Conservation (phyloP, 192 early-diverging fungal species). For the Entomortierella parvispora region DNA sequence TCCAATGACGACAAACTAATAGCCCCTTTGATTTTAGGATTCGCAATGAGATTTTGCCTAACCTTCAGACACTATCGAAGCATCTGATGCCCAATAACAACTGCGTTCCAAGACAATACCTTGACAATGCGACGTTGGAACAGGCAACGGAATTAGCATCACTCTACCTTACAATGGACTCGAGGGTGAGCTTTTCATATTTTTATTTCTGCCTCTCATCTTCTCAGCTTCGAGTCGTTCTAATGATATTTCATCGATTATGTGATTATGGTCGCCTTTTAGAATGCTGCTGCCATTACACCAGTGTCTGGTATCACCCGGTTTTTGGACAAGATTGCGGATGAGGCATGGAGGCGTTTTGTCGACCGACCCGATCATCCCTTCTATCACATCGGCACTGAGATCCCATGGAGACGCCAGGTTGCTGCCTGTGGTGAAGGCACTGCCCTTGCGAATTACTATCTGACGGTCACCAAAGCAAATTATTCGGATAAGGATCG, state of each 20-base stretch:
- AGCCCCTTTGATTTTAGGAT: slow-evolving; percentile 14
- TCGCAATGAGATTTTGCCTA: slow-evolving; percentile 48
- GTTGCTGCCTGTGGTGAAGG: slow-evolving; percentile 12
- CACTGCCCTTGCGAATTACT: slow-evolving; percentile 11
- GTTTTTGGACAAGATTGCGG: slow-evolving; percentile 19
- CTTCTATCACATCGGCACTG: slow-evolving; percentile 30
- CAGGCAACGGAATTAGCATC: slow-evolving; percentile 23
- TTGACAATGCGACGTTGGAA: slow-evolving; percentile 34
- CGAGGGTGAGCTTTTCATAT: slow-evolving; percentile 13
- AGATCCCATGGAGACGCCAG: slow-evolving; percentile 30
- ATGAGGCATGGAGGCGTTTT: slow-evolving; percentile 22
- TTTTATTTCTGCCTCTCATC: neutral
- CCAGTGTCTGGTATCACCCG: slow-evolving; percentile 17
- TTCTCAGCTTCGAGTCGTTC: neutral
- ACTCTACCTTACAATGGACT: slow-evolving; percentile 39
- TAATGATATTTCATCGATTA: neutral
- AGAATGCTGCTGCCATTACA: slow-evolving; percentile 42
- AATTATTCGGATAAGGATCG: slow-evolving; percentile 15
- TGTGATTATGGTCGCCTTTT: neutral
- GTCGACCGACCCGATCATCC: slow-evolving; percentile 21
- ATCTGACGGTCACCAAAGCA: neutral
- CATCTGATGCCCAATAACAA: neutral
- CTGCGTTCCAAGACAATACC: slow-evolving; percentile 22
- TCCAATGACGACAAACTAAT: neutral
- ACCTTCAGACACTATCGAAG: slow-evolving; percentile 8